phyloP scores from a whole-genome alignment of 768 basidiomycete species.

The Lyophyllum shimeji region DNA sequence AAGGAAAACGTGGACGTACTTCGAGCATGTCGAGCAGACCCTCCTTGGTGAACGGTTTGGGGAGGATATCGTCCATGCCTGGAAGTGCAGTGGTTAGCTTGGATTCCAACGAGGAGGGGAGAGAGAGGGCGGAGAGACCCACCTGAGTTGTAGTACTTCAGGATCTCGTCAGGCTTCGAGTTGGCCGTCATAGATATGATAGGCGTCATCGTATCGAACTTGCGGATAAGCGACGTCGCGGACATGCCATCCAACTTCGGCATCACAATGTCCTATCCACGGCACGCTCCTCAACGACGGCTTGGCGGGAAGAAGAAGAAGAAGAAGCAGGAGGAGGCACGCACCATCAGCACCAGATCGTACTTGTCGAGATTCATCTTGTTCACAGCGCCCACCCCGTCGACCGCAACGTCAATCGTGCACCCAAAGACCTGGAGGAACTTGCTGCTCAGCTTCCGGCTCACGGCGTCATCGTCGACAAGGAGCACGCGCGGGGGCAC shows the following conservation, averaged over 20 bases:
- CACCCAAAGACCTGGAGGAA: conserved; percentile 96
- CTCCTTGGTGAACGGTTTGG: conserved; percentile 97
- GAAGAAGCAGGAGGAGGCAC: conserved; percentile 23
- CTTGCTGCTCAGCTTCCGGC: conserved; percentile 83
- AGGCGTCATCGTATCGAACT: conserved; percentile 93
- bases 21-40: conserved; percentile 91
- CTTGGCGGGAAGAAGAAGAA: no score
- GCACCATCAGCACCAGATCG: conserved; percentile 92
- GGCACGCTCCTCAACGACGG: no score
- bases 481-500: conserved; percentile 88
- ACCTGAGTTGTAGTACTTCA: conserved; percentile 85
- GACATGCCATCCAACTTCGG: conserved; percentile 84
- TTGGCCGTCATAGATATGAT: conserved; percentile 99
- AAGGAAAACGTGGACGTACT: conserved; percentile 35
- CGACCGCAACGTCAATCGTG: conserved; percentile 90
- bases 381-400: conserved; percentile 88
- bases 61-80: conserved; percentile 96
- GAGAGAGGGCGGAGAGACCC: conserved; percentile 8
- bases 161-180: conserved; percentile 88
- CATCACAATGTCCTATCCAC: conserved; percentile 98
- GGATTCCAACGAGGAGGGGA: no score
- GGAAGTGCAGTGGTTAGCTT: neutral
- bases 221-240: conserved; percentile 90
- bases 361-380: conserved; percentile 98
- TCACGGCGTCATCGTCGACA: conserved; percentile 95